Conservation (phyloP, 1,284 basidiomycete species). For the Mixia osmundae region DNA sequence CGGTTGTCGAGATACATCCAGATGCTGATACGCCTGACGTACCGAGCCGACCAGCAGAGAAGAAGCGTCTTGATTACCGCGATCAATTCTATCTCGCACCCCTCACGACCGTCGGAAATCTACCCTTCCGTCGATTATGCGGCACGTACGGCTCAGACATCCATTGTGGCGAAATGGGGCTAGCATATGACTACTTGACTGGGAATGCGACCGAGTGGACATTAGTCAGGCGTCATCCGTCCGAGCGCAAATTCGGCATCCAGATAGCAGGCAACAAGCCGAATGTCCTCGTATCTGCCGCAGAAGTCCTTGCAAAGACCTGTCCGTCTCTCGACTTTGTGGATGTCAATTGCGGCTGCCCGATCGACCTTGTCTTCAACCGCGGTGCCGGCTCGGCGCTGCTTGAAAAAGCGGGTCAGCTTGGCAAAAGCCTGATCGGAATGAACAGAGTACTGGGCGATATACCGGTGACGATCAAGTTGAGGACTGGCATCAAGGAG, state of each 20-base stretch:
- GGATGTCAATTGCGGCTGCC: conserved; percentile 89
- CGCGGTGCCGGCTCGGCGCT: conserved; percentile 31
- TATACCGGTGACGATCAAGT: conserved; percentile 83
- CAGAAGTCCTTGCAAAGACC: conserved; percentile 57
- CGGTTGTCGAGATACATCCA: not conserved
- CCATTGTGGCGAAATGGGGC: conserved; percentile 63
- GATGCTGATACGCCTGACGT: conserved; percentile 37
- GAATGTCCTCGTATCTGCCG: conserved; percentile 47
- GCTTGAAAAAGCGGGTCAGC: conserved; percentile 53
- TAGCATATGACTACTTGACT: conserved; percentile 26
- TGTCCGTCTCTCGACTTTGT: conserved; percentile 36
- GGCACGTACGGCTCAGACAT: conserved; percentile 73
- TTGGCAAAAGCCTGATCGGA: conserved; percentile 67
- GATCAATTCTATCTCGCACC: conserved; percentile 84
- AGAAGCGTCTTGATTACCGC: conserved; percentile 62
- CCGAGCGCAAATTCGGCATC: conserved; percentile 71
- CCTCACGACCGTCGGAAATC: conserved; percentile 81
- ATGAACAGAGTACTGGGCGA: conserved; percentile 83
- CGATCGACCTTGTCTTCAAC: conserved; percentile 87
- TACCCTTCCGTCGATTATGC: conserved; percentile 82
- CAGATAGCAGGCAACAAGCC: conserved; percentile 56
- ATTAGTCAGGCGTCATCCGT: conserved; percentile 60
- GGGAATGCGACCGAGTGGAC: conserved; percentile 82
- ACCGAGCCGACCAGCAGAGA: conserved; percentile 49
- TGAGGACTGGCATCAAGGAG: conserved; percentile 75